Percentiles rank a stretch among this genome's conserved stretches.
Evolutionary conservation across 1,284 basidiomycete species (phyloP).

Genomic region (Heterobasidion annosum): DNA sequence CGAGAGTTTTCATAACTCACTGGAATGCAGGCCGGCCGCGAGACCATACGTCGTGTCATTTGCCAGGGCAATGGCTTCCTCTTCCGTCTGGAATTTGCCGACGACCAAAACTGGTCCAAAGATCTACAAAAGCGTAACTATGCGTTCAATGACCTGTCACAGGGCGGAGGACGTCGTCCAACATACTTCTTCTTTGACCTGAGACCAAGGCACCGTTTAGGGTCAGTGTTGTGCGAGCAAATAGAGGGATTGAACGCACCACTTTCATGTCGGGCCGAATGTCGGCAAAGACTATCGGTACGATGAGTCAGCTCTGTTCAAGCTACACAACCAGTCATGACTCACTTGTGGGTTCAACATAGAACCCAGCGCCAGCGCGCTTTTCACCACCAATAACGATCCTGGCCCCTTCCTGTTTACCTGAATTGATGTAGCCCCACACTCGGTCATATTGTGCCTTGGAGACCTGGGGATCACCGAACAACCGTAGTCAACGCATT

Average conservation of each 20-base stretch:
- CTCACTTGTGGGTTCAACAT: constrained; percentile 71
- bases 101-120: constrained; percentile 81
- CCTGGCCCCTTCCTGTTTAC: constrained; percentile 80
- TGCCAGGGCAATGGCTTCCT: constrained; percentile 70
- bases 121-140: constrained; percentile 36
- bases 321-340: neutral
- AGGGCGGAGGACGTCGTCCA: neutral
- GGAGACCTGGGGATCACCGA: constrained; percentile 47
- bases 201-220: constrained; percentile 1
- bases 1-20: constrained; percentile 28
- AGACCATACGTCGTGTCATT: constrained; percentile 85
- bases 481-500: neutral
- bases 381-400: constrained; percentile 74
- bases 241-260: constrained; percentile 30
- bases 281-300: constrained; percentile 58
- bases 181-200: constrained; percentile 69
- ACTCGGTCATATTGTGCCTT: constrained; percentile 85
- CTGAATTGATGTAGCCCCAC: constrained; percentile 82
- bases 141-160: too few relatives aligned
- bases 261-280: constrained; percentile 71
- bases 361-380: constrained; percentile 61
- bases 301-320: neutral
- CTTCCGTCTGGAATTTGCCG: constrained; percentile 72
- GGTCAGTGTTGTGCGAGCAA: neutral
- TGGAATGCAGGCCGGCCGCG: constrained; percentile 84